These are phyloP conservation scores for Sordariomycetes sp. DNA, from an alignment of 2,329 filamentous ascomycete genomes.

Conservation along the genomic window DNA sequence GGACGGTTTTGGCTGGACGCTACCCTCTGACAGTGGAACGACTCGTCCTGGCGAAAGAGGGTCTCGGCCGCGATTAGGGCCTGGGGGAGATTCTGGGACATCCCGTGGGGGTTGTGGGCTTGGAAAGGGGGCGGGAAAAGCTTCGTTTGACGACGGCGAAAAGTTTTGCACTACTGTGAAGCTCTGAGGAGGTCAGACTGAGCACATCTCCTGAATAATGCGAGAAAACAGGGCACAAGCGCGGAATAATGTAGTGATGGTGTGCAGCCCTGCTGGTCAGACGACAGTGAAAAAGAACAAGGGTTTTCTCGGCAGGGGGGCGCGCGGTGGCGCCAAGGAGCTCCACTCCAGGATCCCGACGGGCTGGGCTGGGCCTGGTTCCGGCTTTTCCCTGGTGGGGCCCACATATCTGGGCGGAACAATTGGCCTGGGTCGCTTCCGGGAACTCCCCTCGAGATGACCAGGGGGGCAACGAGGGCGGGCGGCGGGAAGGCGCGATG, in stretches of 20 bases:
- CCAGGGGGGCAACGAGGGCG: neutral
- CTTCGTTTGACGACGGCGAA: no score
- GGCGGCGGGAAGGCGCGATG: neutral
- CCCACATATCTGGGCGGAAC: neutral
- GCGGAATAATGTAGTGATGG: neutral
- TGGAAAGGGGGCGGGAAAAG: no score
- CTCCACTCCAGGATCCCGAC: neutral
- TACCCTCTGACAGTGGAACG: neutral
- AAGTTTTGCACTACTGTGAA: no score
- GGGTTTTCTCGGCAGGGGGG: neutral
- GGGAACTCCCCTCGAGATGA: neutral
- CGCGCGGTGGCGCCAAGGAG: neutral
- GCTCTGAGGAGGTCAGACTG: no score
- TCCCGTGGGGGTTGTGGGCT: no score
- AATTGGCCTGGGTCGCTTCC: neutral
- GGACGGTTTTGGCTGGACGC: neutral
- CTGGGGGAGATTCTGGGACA: no score
- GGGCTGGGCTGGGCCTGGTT: neutral
- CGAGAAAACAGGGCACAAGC: neutral
- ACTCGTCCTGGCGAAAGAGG: no score
- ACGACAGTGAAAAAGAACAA: neutral
- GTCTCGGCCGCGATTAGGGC: no score
- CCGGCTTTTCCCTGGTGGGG: constrained; percentile 1
- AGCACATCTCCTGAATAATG: no score
- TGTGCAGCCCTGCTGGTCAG: neutral